phyloP scores from a whole-genome alignment of 345 rosid genomes.

The Noccaea bulbosa region DNA sequence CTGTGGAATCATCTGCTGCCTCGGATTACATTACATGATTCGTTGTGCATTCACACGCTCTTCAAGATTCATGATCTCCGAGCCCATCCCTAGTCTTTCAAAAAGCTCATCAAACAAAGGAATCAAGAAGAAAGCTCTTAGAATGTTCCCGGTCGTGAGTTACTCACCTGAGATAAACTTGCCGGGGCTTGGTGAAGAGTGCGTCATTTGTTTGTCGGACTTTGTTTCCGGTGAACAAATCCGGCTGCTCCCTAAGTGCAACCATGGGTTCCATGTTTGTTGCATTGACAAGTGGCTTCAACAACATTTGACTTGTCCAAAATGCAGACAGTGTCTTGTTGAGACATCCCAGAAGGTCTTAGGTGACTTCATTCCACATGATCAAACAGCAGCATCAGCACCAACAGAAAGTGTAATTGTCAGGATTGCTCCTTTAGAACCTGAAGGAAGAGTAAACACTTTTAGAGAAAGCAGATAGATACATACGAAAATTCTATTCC shows the following conservation, averaged over 20 bases:
- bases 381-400: neutral
- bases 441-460: slow-evolving; percentile 43
- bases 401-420: slow-evolving; percentile 31
- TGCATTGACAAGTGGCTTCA: slow-evolving; percentile 74
- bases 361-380: slow-evolving; percentile 26
- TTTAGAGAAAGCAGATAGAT: slow-evolving; percentile 33
- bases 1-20: slow-evolving; percentile 55
- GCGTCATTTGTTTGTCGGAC: slow-evolving; percentile 61
- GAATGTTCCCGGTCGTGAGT: slow-evolving; percentile 51
- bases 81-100: slow-evolving; percentile 28
- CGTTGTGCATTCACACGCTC: slow-evolving; percentile 51
- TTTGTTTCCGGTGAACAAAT: slow-evolving; percentile 50
- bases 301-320: slow-evolving; percentile 69
- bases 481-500: neutral
- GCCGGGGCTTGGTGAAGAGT: slow-evolving; percentile 54
- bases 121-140: slow-evolving; percentile 50
- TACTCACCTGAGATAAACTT: slow-evolving; percentile 51
- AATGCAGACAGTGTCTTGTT: slow-evolving; percentile 55
- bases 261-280: slow-evolving; percentile 68
- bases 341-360: slow-evolving; percentile 46
- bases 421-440: slow-evolving; percentile 46
- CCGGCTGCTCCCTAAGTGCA: slow-evolving; percentile 64
- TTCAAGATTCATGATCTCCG: slow-evolving; percentile 45
- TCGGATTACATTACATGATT: slow-evolving; percentile 54
- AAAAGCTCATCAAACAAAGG: slow-evolving; percentile 45